Percentiles rank a stretch among this genome's conserved stretches.
Conservation (phyloP, 106 monocot species). For the Hemerocallis citrina region DNA sequence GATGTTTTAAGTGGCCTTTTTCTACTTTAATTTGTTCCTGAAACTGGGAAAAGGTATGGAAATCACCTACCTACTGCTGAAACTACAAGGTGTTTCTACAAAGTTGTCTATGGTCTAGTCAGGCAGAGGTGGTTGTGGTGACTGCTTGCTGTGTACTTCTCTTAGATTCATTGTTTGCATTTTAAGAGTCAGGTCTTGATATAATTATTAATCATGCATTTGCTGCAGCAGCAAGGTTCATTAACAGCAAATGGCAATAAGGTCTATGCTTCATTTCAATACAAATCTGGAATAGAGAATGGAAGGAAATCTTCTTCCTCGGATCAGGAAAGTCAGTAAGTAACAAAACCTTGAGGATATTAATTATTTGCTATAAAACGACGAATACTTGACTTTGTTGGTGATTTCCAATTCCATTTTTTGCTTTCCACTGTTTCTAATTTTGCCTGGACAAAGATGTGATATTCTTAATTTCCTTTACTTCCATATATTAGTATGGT, state of each 20-base stretch:
- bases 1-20: too few relatives aligned
- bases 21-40: too few relatives aligned
- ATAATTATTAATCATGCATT: background rate
- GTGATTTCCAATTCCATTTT: background rate
- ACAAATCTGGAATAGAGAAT: constrained; percentile 37
- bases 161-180: background rate
- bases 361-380: background rate
- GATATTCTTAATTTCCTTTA: too few relatives aligned
- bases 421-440: background rate
- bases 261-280: constrained; percentile 39
- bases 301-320: constrained; percentile 52
- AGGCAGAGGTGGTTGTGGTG: background rate
- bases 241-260: constrained; percentile 31
- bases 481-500: too few relatives aligned
- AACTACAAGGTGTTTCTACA: too few relatives aligned
- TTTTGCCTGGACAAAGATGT: too few relatives aligned
- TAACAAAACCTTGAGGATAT: constrained; percentile 2
- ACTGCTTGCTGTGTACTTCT: too few relatives aligned
- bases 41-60: too few relatives aligned
- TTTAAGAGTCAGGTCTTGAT: background rate
- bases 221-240: constrained; percentile 53
- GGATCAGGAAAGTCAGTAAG: constrained; percentile 77
- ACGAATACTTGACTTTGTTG: background rate
- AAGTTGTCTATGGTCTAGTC: background rate
- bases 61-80: too few relatives aligned